Conservation (phyloP, 495 filamentous ascomycete species). For the Penicillium verhagenii region DNA sequence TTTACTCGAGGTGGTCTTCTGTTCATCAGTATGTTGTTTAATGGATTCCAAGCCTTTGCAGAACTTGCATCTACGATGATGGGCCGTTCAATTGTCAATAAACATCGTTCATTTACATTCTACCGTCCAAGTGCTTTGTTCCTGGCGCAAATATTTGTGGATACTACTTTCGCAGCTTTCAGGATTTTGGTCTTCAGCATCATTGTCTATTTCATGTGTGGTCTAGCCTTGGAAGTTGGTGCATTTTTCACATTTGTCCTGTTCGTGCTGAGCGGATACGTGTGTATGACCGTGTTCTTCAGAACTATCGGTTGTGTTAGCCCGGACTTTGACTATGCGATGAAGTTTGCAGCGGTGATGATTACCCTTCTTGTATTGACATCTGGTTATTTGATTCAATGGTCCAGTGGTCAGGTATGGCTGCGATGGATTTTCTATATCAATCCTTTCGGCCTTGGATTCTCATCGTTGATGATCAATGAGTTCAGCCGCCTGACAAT, state of each 20-base stretch:
- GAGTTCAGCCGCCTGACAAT: slow-evolving; percentile 67
- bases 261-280: slow-evolving; percentile 66
- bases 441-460: slow-evolving; percentile 72
- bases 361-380: slow-evolving; percentile 80
- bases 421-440: slow-evolving; percentile 80
- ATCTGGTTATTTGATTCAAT: slow-evolving; percentile 78
- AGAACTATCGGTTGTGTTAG: slow-evolving; percentile 74
- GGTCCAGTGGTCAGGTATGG: slow-evolving; percentile 67
- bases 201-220: slow-evolving; percentile 81
- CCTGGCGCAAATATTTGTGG: slow-evolving; percentile 78
- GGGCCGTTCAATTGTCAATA: slow-evolving; percentile 72
- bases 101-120: slow-evolving; percentile 76
- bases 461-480: slow-evolving; percentile 77
- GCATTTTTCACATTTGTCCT: slow-evolving; percentile 80
- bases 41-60: slow-evolving; percentile 75
- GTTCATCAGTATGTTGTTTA: slow-evolving; percentile 75
- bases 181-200: slow-evolving; percentile 70
- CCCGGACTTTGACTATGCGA: slow-evolving; percentile 82
- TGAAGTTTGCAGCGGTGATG: slow-evolving; percentile 72
- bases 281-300: slow-evolving; percentile 79
- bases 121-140: slow-evolving; percentile 76
- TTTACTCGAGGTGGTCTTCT: slow-evolving; percentile 76
- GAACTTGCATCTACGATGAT: slow-evolving; percentile 71
- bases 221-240: slow-evolving; percentile 62
- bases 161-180: slow-evolving; percentile 64